phyloP scores from a whole-genome alignment of 2,329 filamentous ascomycete species.

The Ascochyta pisi region DNA sequence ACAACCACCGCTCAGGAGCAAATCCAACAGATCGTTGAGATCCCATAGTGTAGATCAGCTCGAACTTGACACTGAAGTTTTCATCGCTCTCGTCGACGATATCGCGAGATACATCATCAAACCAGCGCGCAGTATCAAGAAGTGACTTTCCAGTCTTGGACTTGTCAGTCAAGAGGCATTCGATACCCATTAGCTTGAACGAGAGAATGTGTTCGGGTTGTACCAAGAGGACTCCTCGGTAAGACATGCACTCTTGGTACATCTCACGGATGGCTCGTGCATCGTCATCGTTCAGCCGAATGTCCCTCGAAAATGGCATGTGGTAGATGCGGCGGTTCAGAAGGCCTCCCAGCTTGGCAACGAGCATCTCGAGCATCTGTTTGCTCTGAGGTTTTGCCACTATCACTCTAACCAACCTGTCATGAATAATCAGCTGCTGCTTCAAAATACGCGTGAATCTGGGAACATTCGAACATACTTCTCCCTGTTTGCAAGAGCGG shows the following conservation, averaged over 20 bases:
- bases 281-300: slow-evolving; percentile 45
- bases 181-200: slow-evolving; percentile 67
- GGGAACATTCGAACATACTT: slow-evolving; percentile 22
- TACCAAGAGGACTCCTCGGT: slow-evolving; percentile 64
- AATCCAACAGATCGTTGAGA: slow-evolving; percentile 59
- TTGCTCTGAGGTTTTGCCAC: slow-evolving; percentile 67
- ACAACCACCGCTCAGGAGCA: slow-evolving; percentile 62
- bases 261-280: slow-evolving; percentile 49
- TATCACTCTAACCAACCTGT: slow-evolving; percentile 62
- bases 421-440: slow-evolving; percentile 1
- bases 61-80: slow-evolving; percentile 66
- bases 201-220: slow-evolving; percentile 71
- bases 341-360: slow-evolving; percentile 63
- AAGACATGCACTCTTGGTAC: slow-evolving; percentile 56
- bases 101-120: slow-evolving; percentile 58
- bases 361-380: slow-evolving; percentile 67
- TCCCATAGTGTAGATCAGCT: slow-evolving; percentile 70
- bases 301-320: slow-evolving; percentile 65
- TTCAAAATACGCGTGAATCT: background rate
- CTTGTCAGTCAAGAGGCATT: slow-evolving; percentile 51
- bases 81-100: slow-evolving; percentile 72
- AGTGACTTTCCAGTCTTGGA: slow-evolving; percentile 43
- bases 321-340: slow-evolving; percentile 62
- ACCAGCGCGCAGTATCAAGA: slow-evolving; percentile 53
- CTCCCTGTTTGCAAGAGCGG: slow-evolving; percentile 57